Evolutionary conservation across 805 yeast species (phyloP).

Genomic region (Brettanomyces custersianus): DNA sequence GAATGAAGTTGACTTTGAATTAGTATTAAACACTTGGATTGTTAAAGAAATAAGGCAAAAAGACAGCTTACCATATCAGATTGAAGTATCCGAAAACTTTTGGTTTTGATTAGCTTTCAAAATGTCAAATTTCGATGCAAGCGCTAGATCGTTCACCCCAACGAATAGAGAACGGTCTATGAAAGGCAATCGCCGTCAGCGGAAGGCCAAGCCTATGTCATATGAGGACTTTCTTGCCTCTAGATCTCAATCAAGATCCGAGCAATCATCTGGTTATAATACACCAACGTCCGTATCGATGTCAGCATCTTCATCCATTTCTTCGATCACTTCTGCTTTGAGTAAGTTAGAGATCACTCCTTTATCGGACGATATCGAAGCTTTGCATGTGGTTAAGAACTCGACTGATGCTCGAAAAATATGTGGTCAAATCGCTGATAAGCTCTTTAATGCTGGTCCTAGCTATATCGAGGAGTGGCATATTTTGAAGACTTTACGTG

Average conservation of each 20-base stretch:
- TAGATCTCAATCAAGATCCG: constrained; percentile 31
- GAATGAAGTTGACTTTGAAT: no score
- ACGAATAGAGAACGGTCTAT: constrained; percentile 8
- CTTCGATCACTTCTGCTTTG: constrained; percentile 64
- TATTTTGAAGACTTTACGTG: constrained; percentile 49
- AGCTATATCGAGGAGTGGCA: constrained; percentile 54
- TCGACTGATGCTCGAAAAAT: constrained; percentile 48
- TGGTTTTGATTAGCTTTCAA: constrained; percentile 9
- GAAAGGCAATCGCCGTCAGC: constrained; percentile 8
- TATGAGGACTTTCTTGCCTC: constrained; percentile 38
- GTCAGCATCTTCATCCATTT: constrained; percentile 37
- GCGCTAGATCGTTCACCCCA: constrained; percentile 21
- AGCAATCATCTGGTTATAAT: constrained; percentile 5
- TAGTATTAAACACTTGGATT: no score
- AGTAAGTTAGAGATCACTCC: constrained; percentile 60
- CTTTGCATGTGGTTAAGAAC: constrained; percentile 41
- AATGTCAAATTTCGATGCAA: constrained; percentile 28
- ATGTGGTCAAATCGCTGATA: constrained; percentile 43
- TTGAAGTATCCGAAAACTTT: constrained; percentile 21
- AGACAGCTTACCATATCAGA: not conserved
- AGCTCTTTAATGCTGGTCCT: constrained; percentile 37
- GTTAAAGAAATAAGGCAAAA: no score
- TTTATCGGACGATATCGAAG: constrained; percentile 45
- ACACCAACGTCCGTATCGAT: constrained; percentile 23
- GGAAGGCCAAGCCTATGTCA: constrained; percentile 23